Conservation (phyloP, 2,329 filamentous ascomycete genomes). For the Neofusicoccum laricinum region DNA sequence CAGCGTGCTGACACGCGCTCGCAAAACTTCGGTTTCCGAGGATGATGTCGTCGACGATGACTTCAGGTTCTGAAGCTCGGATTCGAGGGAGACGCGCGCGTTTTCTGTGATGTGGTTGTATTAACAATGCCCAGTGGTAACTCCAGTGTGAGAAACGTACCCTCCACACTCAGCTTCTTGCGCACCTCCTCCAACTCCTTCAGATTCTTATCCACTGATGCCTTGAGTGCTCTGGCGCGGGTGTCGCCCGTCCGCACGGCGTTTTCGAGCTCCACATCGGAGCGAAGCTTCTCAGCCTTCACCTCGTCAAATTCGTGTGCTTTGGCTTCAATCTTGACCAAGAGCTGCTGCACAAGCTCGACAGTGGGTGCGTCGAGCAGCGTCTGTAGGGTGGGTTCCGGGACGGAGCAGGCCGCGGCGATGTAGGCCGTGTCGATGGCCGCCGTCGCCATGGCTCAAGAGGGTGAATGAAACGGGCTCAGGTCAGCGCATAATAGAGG, state of each 20-base stretch:
- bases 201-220: constrained; percentile 75
- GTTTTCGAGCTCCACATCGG: constrained; percentile 92
- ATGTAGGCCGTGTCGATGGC: constrained; percentile 70
- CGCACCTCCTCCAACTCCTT: constrained; percentile 80
- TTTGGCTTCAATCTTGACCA: constrained; percentile 72
- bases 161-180: constrained; percentile 77
- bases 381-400: constrained; percentile 60
- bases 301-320: constrained; percentile 79
- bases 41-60: constrained; percentile 70
- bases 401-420: constrained; percentile 67
- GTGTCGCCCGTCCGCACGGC: constrained; percentile 79
- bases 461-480: neutral
- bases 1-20: constrained; percentile 78
- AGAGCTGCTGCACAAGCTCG: constrained; percentile 72
- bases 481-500: constrained; percentile 14
- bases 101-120: constrained; percentile 59
- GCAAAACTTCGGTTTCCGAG: constrained; percentile 71
- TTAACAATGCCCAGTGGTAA: neutral
- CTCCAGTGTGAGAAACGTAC: constrained; percentile 47
- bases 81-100: constrained; percentile 70
- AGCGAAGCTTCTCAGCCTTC: constrained; percentile 80
- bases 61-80: constrained; percentile 75
- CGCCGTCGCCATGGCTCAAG: constrained; percentile 56
- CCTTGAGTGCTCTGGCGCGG: constrained; percentile 77
- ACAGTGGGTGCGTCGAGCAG: constrained; percentile 67